phyloP scores from a whole-genome alignment of 176 grass and related monocot species.

The Avena sativa region DNA sequence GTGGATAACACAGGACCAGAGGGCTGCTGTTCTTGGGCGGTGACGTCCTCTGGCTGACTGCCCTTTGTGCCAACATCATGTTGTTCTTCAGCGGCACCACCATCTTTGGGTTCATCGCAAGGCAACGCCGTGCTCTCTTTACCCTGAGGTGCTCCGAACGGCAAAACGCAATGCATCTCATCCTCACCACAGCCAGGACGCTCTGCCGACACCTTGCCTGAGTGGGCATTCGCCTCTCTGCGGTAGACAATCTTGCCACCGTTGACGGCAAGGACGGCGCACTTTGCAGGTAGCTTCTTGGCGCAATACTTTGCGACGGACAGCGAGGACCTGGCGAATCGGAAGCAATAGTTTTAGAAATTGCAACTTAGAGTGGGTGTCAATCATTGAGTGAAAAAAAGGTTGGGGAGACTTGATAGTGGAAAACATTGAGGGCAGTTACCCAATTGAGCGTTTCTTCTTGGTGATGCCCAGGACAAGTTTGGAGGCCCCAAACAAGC shows the following conservation, averaged over 20 bases:
- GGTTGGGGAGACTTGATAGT: neutral
- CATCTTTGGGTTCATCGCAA: slow-evolving; percentile 12
- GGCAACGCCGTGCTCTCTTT: neutral
- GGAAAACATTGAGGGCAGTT: slow-evolving; percentile 44
- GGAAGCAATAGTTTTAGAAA: slow-evolving; percentile 24
- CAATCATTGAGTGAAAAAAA: slow-evolving; percentile 29
- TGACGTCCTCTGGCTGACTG: neutral
- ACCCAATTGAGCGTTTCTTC: slow-evolving; percentile 63
- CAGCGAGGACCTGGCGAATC: slow-evolving; percentile 57
- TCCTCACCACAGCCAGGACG: slow-evolving; percentile 31
- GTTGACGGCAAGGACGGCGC: slow-evolving; percentile 70
- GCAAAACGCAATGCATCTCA: slow-evolving; percentile 62
- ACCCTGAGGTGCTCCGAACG: slow-evolving; percentile 39
- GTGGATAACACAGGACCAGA: neutral
- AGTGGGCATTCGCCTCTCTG: slow-evolving; percentile 58
- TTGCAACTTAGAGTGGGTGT: neutral
- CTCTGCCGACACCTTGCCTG: slow-evolving; percentile 55
- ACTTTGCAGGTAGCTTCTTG: slow-evolving; percentile 77
- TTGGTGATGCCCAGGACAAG: slow-evolving; percentile 77
- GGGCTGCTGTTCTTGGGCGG: neutral
- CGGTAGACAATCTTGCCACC: slow-evolving; percentile 90
- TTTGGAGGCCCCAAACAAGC: slow-evolving; percentile 63
- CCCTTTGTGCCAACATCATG: slow-evolving; percentile 31
- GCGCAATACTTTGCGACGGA: slow-evolving; percentile 87
- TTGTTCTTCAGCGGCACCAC: neutral